Evolutionary conservation across 768 basidiomycete species (phyloP).

Genomic region (Pleurotus tuber-regium): DNA sequence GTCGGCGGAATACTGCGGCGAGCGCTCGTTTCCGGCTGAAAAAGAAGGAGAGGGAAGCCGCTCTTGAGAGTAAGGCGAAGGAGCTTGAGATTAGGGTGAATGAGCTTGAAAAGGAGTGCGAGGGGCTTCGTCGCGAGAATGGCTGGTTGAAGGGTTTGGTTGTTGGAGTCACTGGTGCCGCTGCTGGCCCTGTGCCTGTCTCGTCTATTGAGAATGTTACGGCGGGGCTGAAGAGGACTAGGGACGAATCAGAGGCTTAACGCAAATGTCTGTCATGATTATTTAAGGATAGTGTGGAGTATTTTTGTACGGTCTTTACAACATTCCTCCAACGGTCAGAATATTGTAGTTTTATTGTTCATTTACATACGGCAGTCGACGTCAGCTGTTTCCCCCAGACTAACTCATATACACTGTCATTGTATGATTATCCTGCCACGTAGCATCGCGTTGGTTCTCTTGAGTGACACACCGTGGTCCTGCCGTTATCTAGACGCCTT

Average conservation of each 20-base stretch:
- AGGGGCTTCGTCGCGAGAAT: constrained; percentile 84
- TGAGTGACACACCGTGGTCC: background rate
- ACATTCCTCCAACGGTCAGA: background rate
- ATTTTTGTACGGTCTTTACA: no score
- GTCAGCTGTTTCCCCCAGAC: background rate
- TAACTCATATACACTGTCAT: background rate
- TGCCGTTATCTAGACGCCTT: constrained; percentile 6
- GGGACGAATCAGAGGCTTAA: constrained; percentile 22
- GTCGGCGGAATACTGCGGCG: constrained; percentile 90
- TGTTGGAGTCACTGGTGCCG: constrained; percentile 81
- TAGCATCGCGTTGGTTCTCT: background rate
- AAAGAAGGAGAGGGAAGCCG: constrained; percentile 94
- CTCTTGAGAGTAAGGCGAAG: constrained; percentile 81
- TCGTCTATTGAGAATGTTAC: constrained; percentile 6
- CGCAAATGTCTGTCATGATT: no score
- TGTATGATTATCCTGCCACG: background rate
- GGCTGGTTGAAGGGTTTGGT: constrained; percentile 91
- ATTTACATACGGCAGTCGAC: background rate
- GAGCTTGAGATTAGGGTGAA: constrained; percentile 77
- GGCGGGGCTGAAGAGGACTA: constrained; percentile 18
- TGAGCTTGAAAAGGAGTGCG: constrained; percentile 90
- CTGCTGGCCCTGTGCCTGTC: constrained; percentile 33
- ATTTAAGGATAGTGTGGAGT: no score
- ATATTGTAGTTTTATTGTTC: constrained; percentile 8
- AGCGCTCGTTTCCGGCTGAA: constrained; percentile 92